Percentiles rank a stretch among this genome's conserved stretches.
Evolutionary conservation across 805 yeast species (phyloP).

Genomic region (Suhomyces pyralidae): DNA sequence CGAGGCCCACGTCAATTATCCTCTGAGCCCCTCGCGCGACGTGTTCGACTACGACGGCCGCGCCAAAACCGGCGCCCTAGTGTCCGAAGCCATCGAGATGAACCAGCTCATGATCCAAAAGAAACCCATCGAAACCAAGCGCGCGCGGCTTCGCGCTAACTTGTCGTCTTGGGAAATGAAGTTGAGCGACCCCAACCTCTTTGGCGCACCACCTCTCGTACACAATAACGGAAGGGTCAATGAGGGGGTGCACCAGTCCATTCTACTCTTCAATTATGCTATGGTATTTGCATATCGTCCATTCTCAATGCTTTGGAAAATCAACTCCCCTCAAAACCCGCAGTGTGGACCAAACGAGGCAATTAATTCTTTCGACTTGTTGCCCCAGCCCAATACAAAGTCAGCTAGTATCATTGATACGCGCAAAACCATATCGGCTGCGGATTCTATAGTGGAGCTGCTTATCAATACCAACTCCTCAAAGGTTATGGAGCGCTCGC

Average conservation of each 20-base stretch:
- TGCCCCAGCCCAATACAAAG: slow-evolving; percentile 25
- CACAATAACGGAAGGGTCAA: slow-evolving; percentile 44
- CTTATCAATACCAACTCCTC: slow-evolving; percentile 48
- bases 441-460: slow-evolving; percentile 45
- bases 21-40: slow-evolving; percentile 30
- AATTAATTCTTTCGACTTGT: slow-evolving; percentile 16
- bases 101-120: slow-evolving; percentile 45
- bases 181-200: slow-evolving; percentile 38
- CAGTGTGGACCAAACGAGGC: slow-evolving; percentile 22
- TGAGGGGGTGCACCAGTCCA: slow-evolving; percentile 53
- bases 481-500: slow-evolving; percentile 44
- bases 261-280: slow-evolving; percentile 48
- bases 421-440: slow-evolving; percentile 52
- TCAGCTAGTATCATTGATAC: slow-evolving; percentile 47
- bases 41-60: slow-evolving; percentile 48
- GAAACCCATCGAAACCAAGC: slow-evolving; percentile 33
- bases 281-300: slow-evolving; percentile 56
- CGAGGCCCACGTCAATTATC: slow-evolving; percentile 37
- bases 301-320: slow-evolving; percentile 50
- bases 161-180: slow-evolving; percentile 51
- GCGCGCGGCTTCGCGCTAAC: slow-evolving; percentile 41
- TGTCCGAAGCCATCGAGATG: slow-evolving; percentile 47
- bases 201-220: slow-evolving; percentile 42
- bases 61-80: slow-evolving; percentile 45
- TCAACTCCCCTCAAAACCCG: slow-evolving; percentile 40